Evolutionary conservation across 768 basidiomycete genomes (phyloP).

Genomic region (Lentinula lateritia): DNA sequence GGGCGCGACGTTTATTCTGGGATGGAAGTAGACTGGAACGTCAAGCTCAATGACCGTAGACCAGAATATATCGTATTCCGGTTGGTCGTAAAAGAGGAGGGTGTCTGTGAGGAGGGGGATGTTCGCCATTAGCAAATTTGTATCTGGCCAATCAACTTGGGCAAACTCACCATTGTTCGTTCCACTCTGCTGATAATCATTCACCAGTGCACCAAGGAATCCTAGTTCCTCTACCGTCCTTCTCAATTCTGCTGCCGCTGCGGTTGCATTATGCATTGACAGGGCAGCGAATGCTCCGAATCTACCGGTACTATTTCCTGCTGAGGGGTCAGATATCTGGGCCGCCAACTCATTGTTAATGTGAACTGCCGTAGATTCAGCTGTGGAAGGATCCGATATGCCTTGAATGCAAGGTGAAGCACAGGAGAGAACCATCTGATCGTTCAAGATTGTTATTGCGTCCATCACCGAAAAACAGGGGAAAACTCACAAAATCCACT

Average conservation of each 20-base stretch:
- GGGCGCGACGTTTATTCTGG: not conserved
- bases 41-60: conserved; percentile 2
- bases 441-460: too few relatives aligned
- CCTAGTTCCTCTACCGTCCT: conserved; percentile 34
- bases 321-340: not conserved
- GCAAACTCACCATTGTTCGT: conserved; percentile 1
- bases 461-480: too few relatives aligned
- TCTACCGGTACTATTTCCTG: not conserved
- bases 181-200: conserved; percentile 40
- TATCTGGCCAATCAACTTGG: not conserved
- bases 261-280: conserved; percentile 38
- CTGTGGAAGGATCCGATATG: conserved; percentile 4
- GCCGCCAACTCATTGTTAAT: conserved; percentile 25
- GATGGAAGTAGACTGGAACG: conserved; percentile 7
- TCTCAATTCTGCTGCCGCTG: conserved; percentile 31
- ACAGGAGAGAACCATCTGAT: conserved; percentile 9
- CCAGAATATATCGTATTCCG: conserved; percentile 5
- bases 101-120: not conserved
- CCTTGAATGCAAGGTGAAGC: conserved; percentile 17
- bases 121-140: not conserved
- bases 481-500: not conserved
- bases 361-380: conserved; percentile 22
- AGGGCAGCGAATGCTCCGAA: conserved; percentile 38
- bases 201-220: conserved; percentile 36
- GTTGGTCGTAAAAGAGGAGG: conserved; percentile 3